Evolutionary conservation across 1,284 basidiomycete genomes (phyloP), one percentile per base, ranked within the genome.

Genomic region (Grifola frondosa): DNA sequence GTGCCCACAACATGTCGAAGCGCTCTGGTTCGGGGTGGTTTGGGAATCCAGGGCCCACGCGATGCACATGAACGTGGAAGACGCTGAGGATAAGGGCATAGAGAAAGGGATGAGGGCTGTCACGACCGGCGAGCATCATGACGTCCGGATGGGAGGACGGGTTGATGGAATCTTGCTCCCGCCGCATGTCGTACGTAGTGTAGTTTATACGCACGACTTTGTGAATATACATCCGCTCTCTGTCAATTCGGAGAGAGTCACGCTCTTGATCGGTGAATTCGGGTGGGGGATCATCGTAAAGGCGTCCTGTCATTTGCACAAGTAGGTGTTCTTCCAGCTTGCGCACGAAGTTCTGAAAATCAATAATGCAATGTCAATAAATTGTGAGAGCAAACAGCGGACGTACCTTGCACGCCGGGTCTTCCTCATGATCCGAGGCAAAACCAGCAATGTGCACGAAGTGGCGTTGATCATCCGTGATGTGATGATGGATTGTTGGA

Each of bases 351-450:
- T 35, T 25, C 40, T 30, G n/a, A n/a, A n/a, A n/a, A n/a, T n/a
- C n/a, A n/a, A n/a, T n/a, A n/a, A n/a, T n/a, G n/a, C n/a, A 13
- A 13, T 34, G 10, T 17, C 13, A n/a, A 16, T 12, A n/a, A 34
- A 16, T 26, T 21, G 38, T 20, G 12, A 4, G 15, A 30, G 13
- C 12, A 12, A 22, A 28, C 13, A 23, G 9, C n/a, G 19, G 8
- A 15, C 33, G 10, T 38, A 57, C 55, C 42, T 50, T 31, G 8
- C 52, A 25, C 1, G 54, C 53, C 3, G 50, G 48, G 30, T 59
- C 55, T 23, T 32, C 32, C 4, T 30, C 13, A 36, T 53, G 37
- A 1, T 42, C 34, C 6, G 20, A 12, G 3, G 56, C 26, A 40
- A 47, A 55, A 3, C 33, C 22, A 3, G 32, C 22, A 5, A 60